Base-by-base conservation (phyloP, 2,329 filamentous ascomycete genomes). In the Xylariaceae sp. region DNA sequence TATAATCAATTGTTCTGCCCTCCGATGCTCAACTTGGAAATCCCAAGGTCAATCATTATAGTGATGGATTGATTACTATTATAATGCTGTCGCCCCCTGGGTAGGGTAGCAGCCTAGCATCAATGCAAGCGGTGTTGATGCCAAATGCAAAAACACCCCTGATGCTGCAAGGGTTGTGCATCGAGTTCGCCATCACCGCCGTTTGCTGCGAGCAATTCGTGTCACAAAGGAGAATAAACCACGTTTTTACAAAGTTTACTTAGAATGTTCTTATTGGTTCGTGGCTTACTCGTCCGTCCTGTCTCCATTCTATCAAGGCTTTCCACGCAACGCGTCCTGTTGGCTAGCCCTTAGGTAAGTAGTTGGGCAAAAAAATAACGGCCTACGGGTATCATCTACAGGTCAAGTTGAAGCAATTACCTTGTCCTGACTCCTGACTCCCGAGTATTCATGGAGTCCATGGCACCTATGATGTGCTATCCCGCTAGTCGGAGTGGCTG, bases 151-250 rank as follows among this genome's bases (percentile, higher is more conserved):
- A 10, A 5, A 12, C 7, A 3, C 32, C 32, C 32, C 32, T 37
- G 32, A 37, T 10, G 32, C 32, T 14, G 32, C 32, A 37, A 7
- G 32, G 32, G 32, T 16, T 37, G 32, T 16, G 32, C 32, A 37
- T 37, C 14, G 32, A 37, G 12, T 16, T 48, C n/a, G 18, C 5
- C 18, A 23, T 32, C 42, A 41, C 47, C 46, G 20, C 26, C 3
- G 40, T 45, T 47, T 52, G 49, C 18, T 20, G 23, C 7, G 5
- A 16, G 43, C 21, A 23, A n/a, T 9, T 60, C 51, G 60, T 62
- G 60, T 62, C 57, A 48, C 57, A 52, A 57, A 51, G 57, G 23
- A 58, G 41, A 57, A 32, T 26, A 44, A 43, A 56, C 52, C 60
- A 62, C 60, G 60, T 60, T 51, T 48, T 37, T 7, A 37, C 14